phyloP scores from a whole-genome alignment of 2,329 filamentous ascomycete species.

The Beauveria australis region DNA sequence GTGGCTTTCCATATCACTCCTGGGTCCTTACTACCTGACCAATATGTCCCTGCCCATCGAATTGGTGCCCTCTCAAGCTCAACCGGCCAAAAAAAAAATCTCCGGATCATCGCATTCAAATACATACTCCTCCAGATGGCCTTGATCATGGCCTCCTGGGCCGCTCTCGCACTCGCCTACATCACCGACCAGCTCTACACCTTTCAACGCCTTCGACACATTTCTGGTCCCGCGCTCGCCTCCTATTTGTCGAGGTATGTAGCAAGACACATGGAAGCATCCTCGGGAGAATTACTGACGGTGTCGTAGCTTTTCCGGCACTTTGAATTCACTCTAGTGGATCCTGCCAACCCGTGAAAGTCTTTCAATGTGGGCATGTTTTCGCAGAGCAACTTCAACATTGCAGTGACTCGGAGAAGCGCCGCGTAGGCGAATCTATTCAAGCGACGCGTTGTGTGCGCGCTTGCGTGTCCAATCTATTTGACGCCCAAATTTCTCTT shows the following conservation, averaged over 20 bases:
- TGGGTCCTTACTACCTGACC: too few species aligned
- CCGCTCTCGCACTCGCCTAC: neutral
- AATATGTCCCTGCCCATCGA: too few species aligned
- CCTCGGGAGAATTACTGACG: neutral
- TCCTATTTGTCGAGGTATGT: constrained; percentile 27
- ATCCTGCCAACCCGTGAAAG: constrained; percentile 15
- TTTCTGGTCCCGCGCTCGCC: constrained; percentile 20
- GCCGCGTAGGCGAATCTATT: neutral
- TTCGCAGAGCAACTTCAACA: constrained; percentile 7
- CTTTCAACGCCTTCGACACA: constrained; percentile 18
- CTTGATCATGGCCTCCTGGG: neutral
- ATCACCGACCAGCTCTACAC: neutral
- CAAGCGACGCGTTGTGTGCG: neutral
- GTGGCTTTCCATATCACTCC: too few species aligned
- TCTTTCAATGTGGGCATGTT: constrained; percentile 14
- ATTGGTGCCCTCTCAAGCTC: too few species aligned
- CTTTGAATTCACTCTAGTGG: constrained; percentile 14
- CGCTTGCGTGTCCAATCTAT: neutral
- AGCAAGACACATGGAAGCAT: neutral
- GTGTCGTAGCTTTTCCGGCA: constrained; percentile 14
- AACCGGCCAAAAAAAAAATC: too few species aligned
- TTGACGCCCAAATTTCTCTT: neutral
- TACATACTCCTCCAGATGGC: neutral
- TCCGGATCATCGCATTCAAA: neutral
- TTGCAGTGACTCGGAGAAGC: neutral